Percentiles rank a stretch among this genome's conserved stretches.
phyloP scores from a whole-genome alignment of 2,329 filamentous ascomycete species.

The Pseudocercospora ulei region DNA sequence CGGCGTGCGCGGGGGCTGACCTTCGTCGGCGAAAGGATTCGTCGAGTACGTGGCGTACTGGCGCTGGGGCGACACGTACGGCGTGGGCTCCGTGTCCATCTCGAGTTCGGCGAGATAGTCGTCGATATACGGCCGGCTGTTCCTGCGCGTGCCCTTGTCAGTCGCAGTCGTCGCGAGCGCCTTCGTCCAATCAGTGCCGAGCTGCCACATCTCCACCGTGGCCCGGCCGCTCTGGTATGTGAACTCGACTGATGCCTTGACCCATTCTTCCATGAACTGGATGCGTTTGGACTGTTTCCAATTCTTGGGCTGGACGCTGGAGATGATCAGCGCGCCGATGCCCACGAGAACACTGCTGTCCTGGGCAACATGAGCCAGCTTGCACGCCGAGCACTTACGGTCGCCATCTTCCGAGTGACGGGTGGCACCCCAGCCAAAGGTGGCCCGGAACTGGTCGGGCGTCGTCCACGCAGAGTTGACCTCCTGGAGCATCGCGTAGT shows the following conservation, averaged over 20 bases:
- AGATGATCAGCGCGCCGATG: slow-evolving; percentile 24
- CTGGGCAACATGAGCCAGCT: slow-evolving; percentile 12
- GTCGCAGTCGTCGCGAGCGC: background rate
- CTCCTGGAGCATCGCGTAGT: slow-evolving; percentile 16
- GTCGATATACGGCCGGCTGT: background rate
- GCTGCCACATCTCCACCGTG: slow-evolving; percentile 12
- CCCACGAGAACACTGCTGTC: slow-evolving; percentile 19
- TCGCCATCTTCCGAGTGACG: slow-evolving; percentile 12
- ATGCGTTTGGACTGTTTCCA: slow-evolving; percentile 27
- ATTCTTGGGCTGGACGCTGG: slow-evolving; percentile 19
- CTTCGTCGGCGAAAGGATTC: slow-evolving; percentile 5
- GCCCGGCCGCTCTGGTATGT: background rate
- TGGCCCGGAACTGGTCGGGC: slow-evolving; percentile 8
- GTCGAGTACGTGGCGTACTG: background rate
- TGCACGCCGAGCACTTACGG: slow-evolving; percentile 25
- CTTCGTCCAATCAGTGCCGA: slow-evolving; percentile 7
- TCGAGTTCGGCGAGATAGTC: slow-evolving; percentile 1
- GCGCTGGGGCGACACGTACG: background rate
- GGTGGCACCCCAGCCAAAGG: slow-evolving; percentile 6
- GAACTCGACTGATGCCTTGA: slow-evolving; percentile 11
- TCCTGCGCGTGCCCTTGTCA: background rate
- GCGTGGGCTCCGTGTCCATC: background rate
- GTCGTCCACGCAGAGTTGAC: slow-evolving; percentile 18
- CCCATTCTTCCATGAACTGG: slow-evolving; percentile 21
- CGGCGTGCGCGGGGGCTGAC: background rate